phyloP scores from a whole-genome alignment of 2,329 filamentous ascomycete genomes.

The Fusarium ambrosium region DNA sequence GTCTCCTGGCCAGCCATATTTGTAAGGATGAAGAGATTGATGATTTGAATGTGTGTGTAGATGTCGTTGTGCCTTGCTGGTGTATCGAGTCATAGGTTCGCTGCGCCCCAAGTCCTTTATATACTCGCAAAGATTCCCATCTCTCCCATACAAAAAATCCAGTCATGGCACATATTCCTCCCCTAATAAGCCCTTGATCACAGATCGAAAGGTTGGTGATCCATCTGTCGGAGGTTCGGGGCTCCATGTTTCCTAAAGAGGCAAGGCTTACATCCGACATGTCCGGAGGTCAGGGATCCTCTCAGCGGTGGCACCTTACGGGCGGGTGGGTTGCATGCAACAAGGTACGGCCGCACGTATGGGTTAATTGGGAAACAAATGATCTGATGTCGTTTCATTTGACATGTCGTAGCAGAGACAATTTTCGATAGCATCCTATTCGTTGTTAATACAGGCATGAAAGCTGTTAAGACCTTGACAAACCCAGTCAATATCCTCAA shows the following conservation, averaged over 20 bases:
- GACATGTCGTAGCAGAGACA: background rate
- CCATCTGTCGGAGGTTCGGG: conserved; percentile 9
- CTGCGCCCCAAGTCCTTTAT: background rate
- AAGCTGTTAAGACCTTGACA: background rate
- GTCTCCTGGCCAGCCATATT: conserved; percentile 5
- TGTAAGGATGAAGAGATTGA: background rate
- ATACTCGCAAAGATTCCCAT: background rate
- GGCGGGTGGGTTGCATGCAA: background rate
- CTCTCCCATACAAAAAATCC: background rate
- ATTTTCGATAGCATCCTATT: background rate
- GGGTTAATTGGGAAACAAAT: background rate
- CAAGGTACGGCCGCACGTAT: background rate
- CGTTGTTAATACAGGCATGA: background rate
- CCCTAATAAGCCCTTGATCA: too few relatives aligned
- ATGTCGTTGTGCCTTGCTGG: background rate
- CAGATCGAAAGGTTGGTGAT: background rate
- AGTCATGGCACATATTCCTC: background rate
- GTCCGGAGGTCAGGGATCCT: conserved; percentile 1
- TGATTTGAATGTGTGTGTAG: background rate
- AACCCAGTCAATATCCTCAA: conserved; percentile 4
- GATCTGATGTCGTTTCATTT: background rate
- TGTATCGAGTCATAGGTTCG: background rate
- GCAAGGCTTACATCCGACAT: conserved; percentile 23
- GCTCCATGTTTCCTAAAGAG: conserved; percentile 18
- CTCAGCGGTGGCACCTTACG: background rate